Evolutionary conservation across 768 basidiomycete species (phyloP), one percentile per base, ranked within the genome.

Genomic region (Dacryopinax spathularia): DNA sequence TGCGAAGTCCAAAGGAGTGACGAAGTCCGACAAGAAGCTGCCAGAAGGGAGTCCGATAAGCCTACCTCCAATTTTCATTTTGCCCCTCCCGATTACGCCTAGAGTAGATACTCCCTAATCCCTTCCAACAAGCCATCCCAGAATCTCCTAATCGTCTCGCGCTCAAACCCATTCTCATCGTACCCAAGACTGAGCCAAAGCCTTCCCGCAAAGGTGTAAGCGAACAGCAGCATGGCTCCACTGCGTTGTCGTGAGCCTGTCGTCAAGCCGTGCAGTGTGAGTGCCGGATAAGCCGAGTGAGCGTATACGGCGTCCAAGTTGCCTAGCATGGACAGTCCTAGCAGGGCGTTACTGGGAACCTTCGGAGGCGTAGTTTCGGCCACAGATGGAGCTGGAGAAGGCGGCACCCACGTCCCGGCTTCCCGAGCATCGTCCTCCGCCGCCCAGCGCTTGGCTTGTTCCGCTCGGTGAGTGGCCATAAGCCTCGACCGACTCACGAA

Each of bases 221-320:
- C 86, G 65, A 92, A 90, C n/a, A 93, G 73, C 36, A 93, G 77
- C 82, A 91, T 85, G 1, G 84, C 88, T 10, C 88, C 84, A 0
- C 80, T 70, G 2, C 89, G 82, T 70, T 91, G 89, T n/a, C 90
- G 80, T 6, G 87, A 89, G 1, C 89, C 90, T 1, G 90, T 91
- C 29, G 87, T 91, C 34, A 93, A 77, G 2, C 84, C 85, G 67
- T 88, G 83, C 20, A 91, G 76, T 71, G 79, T 72, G 65, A 90
- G 74, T 0, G 64, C 66, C 2, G 73, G 67, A 74, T 81, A 90
- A 1, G 73, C 66, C 10, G 77, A 73, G 70, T 90, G 88, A 66
- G 84, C 82, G 76, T 91, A 92, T 33, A 85, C 87, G 2, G 82
- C 86, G 71, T 91, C 89, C 62, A 91, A 76, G 70, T 90, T 91